These are phyloP conservation scores for Actinomucor elegans DNA, from an alignment of 371 early-diverging fungal species.

Conservation along the genomic window DNA sequence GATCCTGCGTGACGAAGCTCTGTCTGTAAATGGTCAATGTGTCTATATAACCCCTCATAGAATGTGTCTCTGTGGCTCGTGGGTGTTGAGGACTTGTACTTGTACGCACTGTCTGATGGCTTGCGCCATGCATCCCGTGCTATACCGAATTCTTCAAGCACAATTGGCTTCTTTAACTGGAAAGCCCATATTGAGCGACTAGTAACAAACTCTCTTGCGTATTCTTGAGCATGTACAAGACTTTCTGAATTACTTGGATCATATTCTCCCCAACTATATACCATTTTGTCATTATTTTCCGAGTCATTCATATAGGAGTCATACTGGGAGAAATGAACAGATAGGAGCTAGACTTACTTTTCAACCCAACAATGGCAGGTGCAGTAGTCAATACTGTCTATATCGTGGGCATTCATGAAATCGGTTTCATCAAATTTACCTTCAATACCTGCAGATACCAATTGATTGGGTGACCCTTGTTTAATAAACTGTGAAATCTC, in stretches of 20 bases:
- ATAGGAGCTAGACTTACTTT: constrained; percentile 33
- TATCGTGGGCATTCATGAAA: constrained; percentile 49
- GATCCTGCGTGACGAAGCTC: constrained; percentile 26
- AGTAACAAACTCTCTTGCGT: constrained; percentile 30
- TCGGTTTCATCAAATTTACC: constrained; percentile 45
- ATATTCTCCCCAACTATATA: constrained; percentile 48
- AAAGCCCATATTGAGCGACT: constrained; percentile 40
- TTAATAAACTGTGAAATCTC: constrained; percentile 50
- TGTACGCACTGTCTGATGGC: constrained; percentile 26
- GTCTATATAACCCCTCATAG: constrained; percentile 39
- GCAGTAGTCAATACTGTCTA: constrained; percentile 48
- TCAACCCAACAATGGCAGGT: constrained; percentile 62
- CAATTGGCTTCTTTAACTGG: constrained; percentile 46
- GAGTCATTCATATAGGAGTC: neutral
- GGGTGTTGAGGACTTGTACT: constrained; percentile 46
- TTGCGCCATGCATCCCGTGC: constrained; percentile 50
- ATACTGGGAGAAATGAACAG: neutral
- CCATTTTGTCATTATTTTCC: constrained; percentile 1
- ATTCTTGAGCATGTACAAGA: constrained; percentile 5
- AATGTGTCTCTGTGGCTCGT: constrained; percentile 47
- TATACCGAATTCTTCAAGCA: constrained; percentile 62
- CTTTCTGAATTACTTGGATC: constrained; percentile 31
- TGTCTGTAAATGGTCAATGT: constrained; percentile 27
- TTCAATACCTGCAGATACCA: constrained; percentile 58
- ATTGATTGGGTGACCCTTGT: constrained; percentile 43